Conservation (phyloP, 441 rosid species). For the Gossypium gossypioides region DNA sequence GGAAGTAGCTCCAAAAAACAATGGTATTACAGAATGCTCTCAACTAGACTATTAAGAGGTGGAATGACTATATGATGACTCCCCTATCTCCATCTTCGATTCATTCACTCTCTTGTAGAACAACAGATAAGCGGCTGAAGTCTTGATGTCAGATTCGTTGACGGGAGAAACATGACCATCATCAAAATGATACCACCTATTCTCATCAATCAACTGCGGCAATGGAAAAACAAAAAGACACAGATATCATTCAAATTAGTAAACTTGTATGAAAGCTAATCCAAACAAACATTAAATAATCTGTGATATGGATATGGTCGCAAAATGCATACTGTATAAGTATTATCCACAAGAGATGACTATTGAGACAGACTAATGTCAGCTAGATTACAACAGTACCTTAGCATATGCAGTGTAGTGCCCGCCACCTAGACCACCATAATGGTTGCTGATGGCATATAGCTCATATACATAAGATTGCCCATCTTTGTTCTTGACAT, state of each 20-base stretch:
- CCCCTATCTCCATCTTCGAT: slow-evolving; percentile 23
- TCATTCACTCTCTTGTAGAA: slow-evolving; percentile 63
- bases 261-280: not conserved
- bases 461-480: slow-evolving; percentile 42
- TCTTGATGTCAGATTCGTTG: slow-evolving; percentile 59
- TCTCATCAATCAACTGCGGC: slow-evolving; percentile 70
- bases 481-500: slow-evolving; percentile 42
- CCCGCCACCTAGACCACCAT: slow-evolving; percentile 62
- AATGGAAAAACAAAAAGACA: not conserved
- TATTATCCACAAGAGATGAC: not conserved
- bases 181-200: slow-evolving; percentile 83
- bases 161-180: slow-evolving; percentile 64
- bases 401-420: slow-evolving; percentile 65
- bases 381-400: slow-evolving; percentile 23
- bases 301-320: not conserved
- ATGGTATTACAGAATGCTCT: not conserved
- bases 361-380: not conserved
- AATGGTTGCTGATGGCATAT: slow-evolving; percentile 63
- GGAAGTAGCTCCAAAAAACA: not conserved
- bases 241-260: not conserved
- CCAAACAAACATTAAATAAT: not conserved
- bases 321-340: not conserved
- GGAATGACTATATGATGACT: slow-evolving; percentile 23
- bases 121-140: slow-evolving; percentile 76
- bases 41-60: not conserved